Evolutionary conservation across 495 filamentous ascomycete genomes (phyloP).

Genomic region (Tuber melanosporum): DNA sequence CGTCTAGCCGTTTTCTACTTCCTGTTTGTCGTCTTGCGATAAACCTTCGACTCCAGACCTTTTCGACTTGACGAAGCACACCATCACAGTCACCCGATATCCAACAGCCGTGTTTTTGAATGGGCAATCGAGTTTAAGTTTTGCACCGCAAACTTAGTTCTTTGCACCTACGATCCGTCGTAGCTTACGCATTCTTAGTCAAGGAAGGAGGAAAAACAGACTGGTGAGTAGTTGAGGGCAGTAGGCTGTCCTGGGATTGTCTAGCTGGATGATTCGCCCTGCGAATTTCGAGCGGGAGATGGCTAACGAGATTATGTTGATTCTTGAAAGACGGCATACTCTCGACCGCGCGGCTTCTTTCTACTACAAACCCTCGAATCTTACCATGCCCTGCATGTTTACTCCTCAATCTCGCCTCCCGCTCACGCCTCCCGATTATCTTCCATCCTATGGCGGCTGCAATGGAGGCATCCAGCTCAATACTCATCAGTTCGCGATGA

Average conservation of each 20-base stretch:
- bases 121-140: constrained; percentile 36
- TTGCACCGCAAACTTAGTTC: constrained; percentile 24
- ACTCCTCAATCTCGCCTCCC: constrained; percentile 35
- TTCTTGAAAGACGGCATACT: constrained; percentile 31
- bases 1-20: not conserved
- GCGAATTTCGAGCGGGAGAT: constrained; percentile 34
- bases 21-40: not conserved
- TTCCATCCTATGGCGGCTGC: constrained; percentile 28
- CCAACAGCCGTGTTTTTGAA: constrained; percentile 19
- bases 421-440: constrained; percentile 41
- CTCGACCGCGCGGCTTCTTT: constrained; percentile 9
- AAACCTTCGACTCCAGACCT: not conserved
- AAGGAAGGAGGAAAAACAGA: constrained; percentile 27
- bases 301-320: constrained; percentile 40
- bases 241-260: constrained; percentile 27
- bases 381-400: constrained; percentile 37
- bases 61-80: not conserved
- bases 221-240: constrained; percentile 37
- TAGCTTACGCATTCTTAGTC: constrained; percentile 31
- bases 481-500: constrained; percentile 31
- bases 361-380: constrained; percentile 15
- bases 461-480: constrained; percentile 26
- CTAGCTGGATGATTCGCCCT: constrained; percentile 33
- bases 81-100: not conserved
- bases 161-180: constrained; percentile 38